Evolutionary conservation across 2,329 filamentous ascomycete genomes (phyloP).

Genomic region (Chaetothyriales sp.): DNA sequence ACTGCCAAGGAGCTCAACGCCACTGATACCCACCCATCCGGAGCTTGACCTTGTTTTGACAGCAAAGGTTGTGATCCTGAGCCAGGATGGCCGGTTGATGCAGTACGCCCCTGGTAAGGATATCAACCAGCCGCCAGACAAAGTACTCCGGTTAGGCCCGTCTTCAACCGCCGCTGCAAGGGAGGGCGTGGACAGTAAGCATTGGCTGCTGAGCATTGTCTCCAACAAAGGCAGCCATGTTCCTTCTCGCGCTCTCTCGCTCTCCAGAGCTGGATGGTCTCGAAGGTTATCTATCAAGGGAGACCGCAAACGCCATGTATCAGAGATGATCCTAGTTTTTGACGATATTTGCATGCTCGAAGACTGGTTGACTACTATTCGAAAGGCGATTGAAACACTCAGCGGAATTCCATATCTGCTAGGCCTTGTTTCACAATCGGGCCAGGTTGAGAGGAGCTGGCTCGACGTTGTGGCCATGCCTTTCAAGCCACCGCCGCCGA

Average conservation of each 20-base stretch:
- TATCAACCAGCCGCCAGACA: conserved; percentile 32
- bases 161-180: conserved; percentile 35
- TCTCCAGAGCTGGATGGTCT: conserved; percentile 13
- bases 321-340: conserved; percentile 31
- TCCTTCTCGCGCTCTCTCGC: conserved; percentile 5
- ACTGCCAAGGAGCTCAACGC: neutral
- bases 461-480: neutral
- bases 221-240: conserved; percentile 20
- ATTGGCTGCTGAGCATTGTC: conserved; percentile 34
- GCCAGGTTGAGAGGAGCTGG: conserved; percentile 14
- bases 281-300: conserved; percentile 22
- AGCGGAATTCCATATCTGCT: conserved; percentile 31
- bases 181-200: conserved; percentile 34
- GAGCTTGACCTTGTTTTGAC: neutral
- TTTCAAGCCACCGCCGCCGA: neutral
- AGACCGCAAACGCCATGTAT: conserved; percentile 22
- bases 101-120: conserved; percentile 32
- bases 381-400: conserved; percentile 31
- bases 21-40: neutral
- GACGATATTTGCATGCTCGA: conserved; percentile 30
- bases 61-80: conserved; percentile 30
- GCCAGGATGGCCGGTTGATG: conserved; percentile 30
- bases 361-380: conserved; percentile 30
- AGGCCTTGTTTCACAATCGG: conserved; percentile 6
- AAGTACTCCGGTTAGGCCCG: conserved; percentile 30